These are phyloP conservation scores for Ensete ventricosum DNA, from an alignment of 176 grass and related monocot species.

Conservation along the genomic window DNA sequence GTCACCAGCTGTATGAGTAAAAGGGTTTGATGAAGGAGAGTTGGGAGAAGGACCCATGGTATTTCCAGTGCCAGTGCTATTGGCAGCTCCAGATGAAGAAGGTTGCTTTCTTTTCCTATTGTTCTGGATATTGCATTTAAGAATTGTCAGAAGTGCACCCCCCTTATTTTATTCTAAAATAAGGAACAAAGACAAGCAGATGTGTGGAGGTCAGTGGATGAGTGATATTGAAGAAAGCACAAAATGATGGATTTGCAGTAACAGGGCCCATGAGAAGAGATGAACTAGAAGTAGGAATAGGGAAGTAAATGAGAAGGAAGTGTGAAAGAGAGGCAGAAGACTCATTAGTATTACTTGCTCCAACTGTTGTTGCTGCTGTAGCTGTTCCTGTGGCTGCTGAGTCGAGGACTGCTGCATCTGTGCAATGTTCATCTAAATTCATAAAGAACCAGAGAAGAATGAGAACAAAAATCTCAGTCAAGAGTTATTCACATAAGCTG, in stretches of 20 bases:
- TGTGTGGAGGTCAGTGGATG: not conserved
- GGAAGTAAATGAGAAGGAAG: not conserved
- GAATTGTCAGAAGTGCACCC: not conserved
- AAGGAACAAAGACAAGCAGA: not conserved
- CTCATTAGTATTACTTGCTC: constrained; percentile 17
- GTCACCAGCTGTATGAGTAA: constrained; percentile 72
- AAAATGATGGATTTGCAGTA: not conserved
- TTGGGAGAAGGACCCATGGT: constrained; percentile 70
- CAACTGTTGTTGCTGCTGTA: constrained; percentile 57
- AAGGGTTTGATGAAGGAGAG: constrained; percentile 89
- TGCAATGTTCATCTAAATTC: constrained; percentile 34
- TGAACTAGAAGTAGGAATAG: too few relatives aligned
- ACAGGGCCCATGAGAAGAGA: too few relatives aligned
- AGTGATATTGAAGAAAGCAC: not conserved
- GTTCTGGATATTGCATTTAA: constrained; percentile 38
- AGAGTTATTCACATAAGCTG: not conserved
- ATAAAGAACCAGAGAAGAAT: constrained; percentile 11
- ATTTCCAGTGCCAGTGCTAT: constrained; percentile 94
- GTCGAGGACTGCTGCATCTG: constrained; percentile 86
- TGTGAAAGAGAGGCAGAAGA: not conserved
- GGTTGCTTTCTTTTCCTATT: constrained; percentile 95
- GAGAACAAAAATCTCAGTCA: not conserved
- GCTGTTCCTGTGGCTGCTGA: constrained; percentile 60
- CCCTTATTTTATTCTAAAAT: not conserved
- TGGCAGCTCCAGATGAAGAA: constrained; percentile 83